phyloP scores from a whole-genome alignment of 495 filamentous ascomycete genomes.

The Daldinia caldariorum region DNA sequence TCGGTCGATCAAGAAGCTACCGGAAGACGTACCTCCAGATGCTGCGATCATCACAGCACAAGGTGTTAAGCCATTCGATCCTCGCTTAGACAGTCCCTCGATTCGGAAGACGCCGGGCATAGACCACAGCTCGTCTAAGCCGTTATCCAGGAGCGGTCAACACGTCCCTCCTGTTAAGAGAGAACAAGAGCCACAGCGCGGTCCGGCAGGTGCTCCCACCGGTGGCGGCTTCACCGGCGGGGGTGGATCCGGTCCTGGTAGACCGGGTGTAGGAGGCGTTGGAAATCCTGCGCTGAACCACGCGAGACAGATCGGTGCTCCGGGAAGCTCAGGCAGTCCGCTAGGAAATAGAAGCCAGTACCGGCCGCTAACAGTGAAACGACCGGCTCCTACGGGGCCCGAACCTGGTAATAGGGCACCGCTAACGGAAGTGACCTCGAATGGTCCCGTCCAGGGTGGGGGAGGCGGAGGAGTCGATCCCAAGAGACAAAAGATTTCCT shows the following conservation, averaged over 20 bases:
- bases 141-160: slow-evolving; percentile 63
- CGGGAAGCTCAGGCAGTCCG: slow-evolving; percentile 64
- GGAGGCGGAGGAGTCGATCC: slow-evolving; percentile 45
- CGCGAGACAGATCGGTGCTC: slow-evolving; percentile 77
- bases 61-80: slow-evolving; percentile 74
- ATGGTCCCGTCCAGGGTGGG: slow-evolving; percentile 36
- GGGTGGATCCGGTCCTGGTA: slow-evolving; percentile 45
- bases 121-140: slow-evolving; percentile 77
- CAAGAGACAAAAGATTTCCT: slow-evolving; percentile 57
- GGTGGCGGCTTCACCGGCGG: slow-evolving; percentile 29
- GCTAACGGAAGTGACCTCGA: slow-evolving; percentile 53
- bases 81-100: slow-evolving; percentile 81
- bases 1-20: slow-evolving; percentile 64
- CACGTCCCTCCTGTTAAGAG: slow-evolving; percentile 51
- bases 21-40: slow-evolving; percentile 47
- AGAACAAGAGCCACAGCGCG: slow-evolving; percentile 33
- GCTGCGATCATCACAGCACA: slow-evolving; percentile 51
- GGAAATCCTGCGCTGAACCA: slow-evolving; percentile 76
- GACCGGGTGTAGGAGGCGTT: slow-evolving; percentile 53
- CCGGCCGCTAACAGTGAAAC: slow-evolving; percentile 68
- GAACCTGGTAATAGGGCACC: slow-evolving; percentile 46
- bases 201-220: slow-evolving; percentile 14
- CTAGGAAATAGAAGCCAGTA: slow-evolving; percentile 67
- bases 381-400: slow-evolving; percentile 49
- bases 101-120: slow-evolving; percentile 91